Conservation (phyloP, 2,329 filamentous ascomycete genomes). For the Xylariaceae sp. region DNA sequence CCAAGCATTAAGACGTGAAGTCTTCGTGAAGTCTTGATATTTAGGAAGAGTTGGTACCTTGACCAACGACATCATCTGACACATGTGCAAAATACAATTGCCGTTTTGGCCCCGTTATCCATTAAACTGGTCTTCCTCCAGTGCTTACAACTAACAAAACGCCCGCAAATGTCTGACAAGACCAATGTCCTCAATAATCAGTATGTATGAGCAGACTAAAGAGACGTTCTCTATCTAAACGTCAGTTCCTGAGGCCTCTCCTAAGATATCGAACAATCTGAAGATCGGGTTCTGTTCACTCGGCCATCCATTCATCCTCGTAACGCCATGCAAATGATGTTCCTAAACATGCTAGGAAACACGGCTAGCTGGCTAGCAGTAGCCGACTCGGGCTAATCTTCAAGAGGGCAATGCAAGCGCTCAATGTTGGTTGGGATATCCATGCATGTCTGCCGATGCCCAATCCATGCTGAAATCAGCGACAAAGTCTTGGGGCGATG, state of each 20-base stretch:
- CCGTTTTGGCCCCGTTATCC: conserved; percentile 1
- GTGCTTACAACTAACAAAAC: conserved; percentile 10
- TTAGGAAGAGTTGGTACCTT: not conserved
- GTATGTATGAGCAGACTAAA: conserved; percentile 12
- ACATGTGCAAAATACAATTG: conserved; percentile 1
- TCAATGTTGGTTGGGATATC: conserved; percentile 21
- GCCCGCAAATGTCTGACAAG: conserved; percentile 9
- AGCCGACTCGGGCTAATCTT: not conserved
- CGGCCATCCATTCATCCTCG: conserved; percentile 25
- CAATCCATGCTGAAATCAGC: conserved; percentile 34
- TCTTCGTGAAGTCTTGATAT: not conserved
- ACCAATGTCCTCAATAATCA: conserved; percentile 11
- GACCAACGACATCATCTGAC: conserved; percentile 11
- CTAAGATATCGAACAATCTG: conserved; percentile 23
- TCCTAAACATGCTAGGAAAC: not conserved
- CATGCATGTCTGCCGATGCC: conserved; percentile 25
- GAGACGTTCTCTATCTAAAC: conserved; percentile 19
- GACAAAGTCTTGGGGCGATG: conserved; percentile 47
- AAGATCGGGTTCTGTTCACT: conserved; percentile 12
- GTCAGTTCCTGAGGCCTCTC: conserved; percentile 13
- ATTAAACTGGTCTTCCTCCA: conserved; percentile 1
- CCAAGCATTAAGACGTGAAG: not conserved
- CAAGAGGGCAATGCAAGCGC: not conserved
- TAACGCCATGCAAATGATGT: conserved; percentile 27
- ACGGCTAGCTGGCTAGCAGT: not conserved